Conservation (phyloP, 2,329 filamentous ascomycete genomes). For the Didymosphaeria variabile region DNA sequence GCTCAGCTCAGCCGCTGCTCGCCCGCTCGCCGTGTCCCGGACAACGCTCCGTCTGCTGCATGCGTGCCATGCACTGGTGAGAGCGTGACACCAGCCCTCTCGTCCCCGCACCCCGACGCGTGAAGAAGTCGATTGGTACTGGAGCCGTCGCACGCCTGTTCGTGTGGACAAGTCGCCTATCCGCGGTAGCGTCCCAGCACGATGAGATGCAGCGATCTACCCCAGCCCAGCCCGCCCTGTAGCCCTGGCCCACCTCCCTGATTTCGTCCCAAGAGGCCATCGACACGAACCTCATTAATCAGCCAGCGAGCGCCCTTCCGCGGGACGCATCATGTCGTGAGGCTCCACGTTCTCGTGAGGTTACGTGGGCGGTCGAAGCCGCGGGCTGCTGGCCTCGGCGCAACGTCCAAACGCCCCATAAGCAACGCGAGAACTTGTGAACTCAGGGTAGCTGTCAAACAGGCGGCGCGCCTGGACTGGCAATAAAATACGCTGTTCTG, state of each 20-base stretch:
- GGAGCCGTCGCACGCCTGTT: not conserved
- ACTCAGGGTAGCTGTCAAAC: not conserved
- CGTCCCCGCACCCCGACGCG: not conserved
- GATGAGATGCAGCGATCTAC: conserved; percentile 33
- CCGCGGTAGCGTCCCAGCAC: conserved; percentile 23
- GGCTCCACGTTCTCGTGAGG: conserved; percentile 2
- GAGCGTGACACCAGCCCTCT: not conserved
- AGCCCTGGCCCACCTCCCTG: not conserved
- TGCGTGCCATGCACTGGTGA: not conserved
- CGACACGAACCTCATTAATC: not conserved
- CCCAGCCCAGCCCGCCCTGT: conserved; percentile 25
- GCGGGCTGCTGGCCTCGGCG: not conserved
- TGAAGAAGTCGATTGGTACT: not conserved
- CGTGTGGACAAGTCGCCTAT: not conserved
- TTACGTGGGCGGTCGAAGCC: conserved; percentile 5
- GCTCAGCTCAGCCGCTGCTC: conserved; percentile 5
- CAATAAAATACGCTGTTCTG: conserved; percentile 9
- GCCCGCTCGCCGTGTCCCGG: conserved; percentile 4
- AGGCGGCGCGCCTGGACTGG: not conserved
- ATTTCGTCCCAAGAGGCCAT: not conserved
- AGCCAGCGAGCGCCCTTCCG: not conserved
- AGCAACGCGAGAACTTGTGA: not conserved
- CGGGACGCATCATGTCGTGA: not conserved
- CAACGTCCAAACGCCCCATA: conserved; percentile 11
- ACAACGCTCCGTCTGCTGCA: conserved; percentile 2